Base-by-base conservation (phyloP, 2,329 filamentous ascomycete genomes). In the Trichoderma koningii region DNA sequence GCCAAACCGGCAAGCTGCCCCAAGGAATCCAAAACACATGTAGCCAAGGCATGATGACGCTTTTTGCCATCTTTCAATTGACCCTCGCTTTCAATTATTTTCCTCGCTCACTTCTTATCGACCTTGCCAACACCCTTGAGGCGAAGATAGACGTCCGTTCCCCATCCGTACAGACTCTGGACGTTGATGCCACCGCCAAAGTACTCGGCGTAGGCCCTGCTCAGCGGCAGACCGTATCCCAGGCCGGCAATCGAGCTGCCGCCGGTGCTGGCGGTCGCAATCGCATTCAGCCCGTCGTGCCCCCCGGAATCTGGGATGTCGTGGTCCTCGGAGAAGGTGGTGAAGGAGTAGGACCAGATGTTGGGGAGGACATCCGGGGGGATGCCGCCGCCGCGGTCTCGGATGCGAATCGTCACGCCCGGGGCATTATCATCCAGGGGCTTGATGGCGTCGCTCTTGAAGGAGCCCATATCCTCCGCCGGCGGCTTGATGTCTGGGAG, bases 321-420 rank as follows among this genome's bases (percentile, higher is more conserved):
- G 48, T 79, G 74, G 65, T 85, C 81, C 67, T 85, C 91, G 64
- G 87, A 89, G 76, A 98, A 98, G 0, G 95, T 99, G 21, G 94
- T 97, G 76, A 97, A 99, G 68, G 91, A 95, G 76, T 98, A 99
- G 7, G 93, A 93, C 93, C 95, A 99, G 66, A 99, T 93, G 70
- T 94, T 89, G 5, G 89, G 88, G 41, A 95, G 80, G 30, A 95
- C 89, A 17, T 93, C 91, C 0, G 93, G 91, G 0, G 88, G 85
- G 64, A 99, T 98, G 42, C 95, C 95, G 48, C 94, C 94, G 56
- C 95, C 95, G n/a, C 93, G 88, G 75, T 99, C 95, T 9, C 95
- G 89, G 70, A 99, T 97, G 26, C 95, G 88, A 71, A 99, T 96
- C 0, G 95, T 98, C 14, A 99, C 92, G 44, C 93, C 93, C 0